Evolutionary conservation across 441 rosid genomes (phyloP).

Genomic region (Jatropha multifida): DNA sequence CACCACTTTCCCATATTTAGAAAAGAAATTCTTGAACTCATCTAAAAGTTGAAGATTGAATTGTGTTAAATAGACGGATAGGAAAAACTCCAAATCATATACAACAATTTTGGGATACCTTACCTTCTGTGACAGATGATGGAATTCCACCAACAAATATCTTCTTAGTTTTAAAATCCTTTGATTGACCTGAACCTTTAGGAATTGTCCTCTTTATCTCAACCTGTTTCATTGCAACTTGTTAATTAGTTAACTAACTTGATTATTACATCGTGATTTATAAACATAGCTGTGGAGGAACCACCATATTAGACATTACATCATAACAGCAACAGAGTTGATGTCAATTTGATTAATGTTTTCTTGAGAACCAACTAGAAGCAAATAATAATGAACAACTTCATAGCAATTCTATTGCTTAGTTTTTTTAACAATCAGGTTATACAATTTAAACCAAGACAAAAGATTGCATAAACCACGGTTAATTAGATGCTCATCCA

Average conservation of each 20-base stretch:
- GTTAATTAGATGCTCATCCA: no score
- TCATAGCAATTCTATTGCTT: no score
- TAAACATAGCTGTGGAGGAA: no score
- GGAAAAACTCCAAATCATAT: no score
- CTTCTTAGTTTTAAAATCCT: slow-evolving; percentile 83
- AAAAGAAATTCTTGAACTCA: slow-evolving; percentile 71
- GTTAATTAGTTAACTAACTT: neutral
- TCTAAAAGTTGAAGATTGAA: slow-evolving; percentile 38
- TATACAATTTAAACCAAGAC: no score
- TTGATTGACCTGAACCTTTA: slow-evolving; percentile 72
- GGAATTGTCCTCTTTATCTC: slow-evolving; percentile 94
- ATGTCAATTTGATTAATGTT: neutral
- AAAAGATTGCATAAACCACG: no score
- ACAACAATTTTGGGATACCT: neutral
- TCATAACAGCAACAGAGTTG: neutral
- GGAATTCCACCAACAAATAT: slow-evolving; percentile 95
- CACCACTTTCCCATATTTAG: slow-evolving; percentile 60
- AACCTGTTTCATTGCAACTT: slow-evolving; percentile 46
- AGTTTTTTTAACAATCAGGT: no score
- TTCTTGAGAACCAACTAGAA: neutral
- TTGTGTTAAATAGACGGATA: neutral
- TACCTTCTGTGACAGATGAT: slow-evolving; percentile 73
- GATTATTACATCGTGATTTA: neutral
- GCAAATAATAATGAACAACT: neutral
- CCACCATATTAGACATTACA: neutral